Conservation (phyloP, 139 green algal genomes). For the Picochlorum sp. region DNA sequence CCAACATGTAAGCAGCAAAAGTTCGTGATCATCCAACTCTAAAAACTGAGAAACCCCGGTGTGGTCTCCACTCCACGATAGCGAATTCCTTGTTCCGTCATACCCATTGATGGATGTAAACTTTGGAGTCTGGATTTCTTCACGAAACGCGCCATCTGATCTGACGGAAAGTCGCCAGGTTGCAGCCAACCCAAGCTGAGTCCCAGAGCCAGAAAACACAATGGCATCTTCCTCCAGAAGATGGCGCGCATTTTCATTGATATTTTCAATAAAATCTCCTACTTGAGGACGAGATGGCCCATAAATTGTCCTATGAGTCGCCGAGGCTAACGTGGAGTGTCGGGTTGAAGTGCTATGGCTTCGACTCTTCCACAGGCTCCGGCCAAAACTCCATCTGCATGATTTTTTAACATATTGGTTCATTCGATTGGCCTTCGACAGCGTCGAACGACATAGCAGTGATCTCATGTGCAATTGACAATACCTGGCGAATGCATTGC, state of each 20-base stretch:
- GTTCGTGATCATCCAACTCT: slow-evolving; percentile 23
- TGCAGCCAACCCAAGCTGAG: slow-evolving; percentile 1
- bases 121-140: neutral
- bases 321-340: neutral
- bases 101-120: neutral
- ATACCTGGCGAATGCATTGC: too few relatives aligned
- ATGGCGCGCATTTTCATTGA: neutral
- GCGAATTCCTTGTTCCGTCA: neutral
- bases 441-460: too few relatives aligned
- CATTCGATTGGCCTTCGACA: too few relatives aligned
- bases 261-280: neutral
- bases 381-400: too few relatives aligned
- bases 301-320: neutral
- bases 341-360: neutral
- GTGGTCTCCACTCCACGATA: neutral
- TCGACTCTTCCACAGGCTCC: neutral
- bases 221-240: neutral
- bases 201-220: slow-evolving; percentile 1
- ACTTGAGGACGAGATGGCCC: neutral
- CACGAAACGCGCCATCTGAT: slow-evolving; percentile 2
- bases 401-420: too few relatives aligned
- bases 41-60: neutral
- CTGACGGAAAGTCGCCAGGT: neutral
- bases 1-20: slow-evolving; percentile 17
- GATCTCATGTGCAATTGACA: too few relatives aligned